Conservation (phyloP, 1,284 basidiomycete species). For the Quambalaria eucalypti region DNA sequence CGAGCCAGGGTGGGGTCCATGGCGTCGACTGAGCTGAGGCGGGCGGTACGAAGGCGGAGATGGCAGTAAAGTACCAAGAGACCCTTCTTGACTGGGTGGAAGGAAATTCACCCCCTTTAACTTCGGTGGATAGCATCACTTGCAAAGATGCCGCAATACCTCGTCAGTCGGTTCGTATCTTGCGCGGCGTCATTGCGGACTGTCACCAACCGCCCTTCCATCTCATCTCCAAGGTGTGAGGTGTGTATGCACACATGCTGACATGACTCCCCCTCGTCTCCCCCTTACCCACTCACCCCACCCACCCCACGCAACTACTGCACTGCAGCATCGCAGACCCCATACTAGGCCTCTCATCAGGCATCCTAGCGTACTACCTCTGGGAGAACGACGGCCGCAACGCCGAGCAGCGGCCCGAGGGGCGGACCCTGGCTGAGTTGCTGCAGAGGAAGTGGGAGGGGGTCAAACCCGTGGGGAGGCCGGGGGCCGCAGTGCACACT, state of each 20-base stretch:
- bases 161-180: constrained; percentile 6
- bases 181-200: background rate
- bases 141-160: constrained; percentile 1
- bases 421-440: constrained; percentile 25
- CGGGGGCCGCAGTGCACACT: too few species aligned
- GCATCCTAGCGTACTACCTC: constrained; percentile 37
- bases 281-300: background rate
- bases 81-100: too few species aligned
- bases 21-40: too few species aligned
- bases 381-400: constrained; percentile 42
- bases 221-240: too few species aligned
- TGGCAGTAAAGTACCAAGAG: too few species aligned
- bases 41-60: too few species aligned
- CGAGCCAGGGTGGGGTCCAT: too few species aligned
- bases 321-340: constrained; percentile 26
- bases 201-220: too few species aligned
- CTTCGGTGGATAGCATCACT: too few species aligned
- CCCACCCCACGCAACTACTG: background rate
- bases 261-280: background rate
- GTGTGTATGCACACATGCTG: background rate
- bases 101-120: too few species aligned
- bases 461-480: too few species aligned
- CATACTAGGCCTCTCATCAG: constrained; percentile 34
- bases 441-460: constrained; percentile 13
- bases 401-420: constrained; percentile 22